Conservation (phyloP, 2,329 filamentous ascomycete species). For the Cladorrhinum sp. region DNA sequence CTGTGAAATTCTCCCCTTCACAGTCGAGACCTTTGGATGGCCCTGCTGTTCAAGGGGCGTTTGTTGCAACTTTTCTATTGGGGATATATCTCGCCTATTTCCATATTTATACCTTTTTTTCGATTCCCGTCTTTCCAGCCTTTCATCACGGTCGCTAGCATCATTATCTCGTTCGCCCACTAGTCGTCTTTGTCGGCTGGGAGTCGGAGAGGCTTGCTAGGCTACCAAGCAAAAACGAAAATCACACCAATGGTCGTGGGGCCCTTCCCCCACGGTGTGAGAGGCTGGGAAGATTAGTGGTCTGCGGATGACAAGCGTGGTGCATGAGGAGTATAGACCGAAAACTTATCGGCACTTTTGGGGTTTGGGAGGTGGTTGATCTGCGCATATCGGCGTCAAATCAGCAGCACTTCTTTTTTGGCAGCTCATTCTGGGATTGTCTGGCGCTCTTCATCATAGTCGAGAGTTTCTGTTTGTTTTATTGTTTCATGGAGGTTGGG, state of each 20-base stretch:
- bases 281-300: neutral
- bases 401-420: constrained; percentile 10
- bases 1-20: constrained; percentile 39
- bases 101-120: constrained; percentile 21
- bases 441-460: constrained; percentile 13
- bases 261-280: neutral
- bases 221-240: neutral
- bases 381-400: constrained; percentile 20
- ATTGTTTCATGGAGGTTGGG: constrained; percentile 13
- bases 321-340: constrained; percentile 3
- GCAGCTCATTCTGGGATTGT: constrained; percentile 3
- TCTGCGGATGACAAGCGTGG: neutral
- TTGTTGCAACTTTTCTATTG: constrained; percentile 43
- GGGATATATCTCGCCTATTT: constrained; percentile 26
- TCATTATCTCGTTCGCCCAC: constrained; percentile 3
- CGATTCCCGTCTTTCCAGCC: constrained; percentile 11
- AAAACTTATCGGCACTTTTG: constrained; percentile 5
- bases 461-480: constrained; percentile 14
- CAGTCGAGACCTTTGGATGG: constrained; percentile 25
- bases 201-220: neutral
- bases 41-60: constrained; percentile 40
- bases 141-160: constrained; percentile 13
- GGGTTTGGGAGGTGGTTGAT: constrained; percentile 6
- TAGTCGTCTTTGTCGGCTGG: neutral
- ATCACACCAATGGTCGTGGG: neutral